Base-by-base conservation (phyloP, 2,329 filamentous ascomycete genomes). In the Fusarium nodosum region DNA sequence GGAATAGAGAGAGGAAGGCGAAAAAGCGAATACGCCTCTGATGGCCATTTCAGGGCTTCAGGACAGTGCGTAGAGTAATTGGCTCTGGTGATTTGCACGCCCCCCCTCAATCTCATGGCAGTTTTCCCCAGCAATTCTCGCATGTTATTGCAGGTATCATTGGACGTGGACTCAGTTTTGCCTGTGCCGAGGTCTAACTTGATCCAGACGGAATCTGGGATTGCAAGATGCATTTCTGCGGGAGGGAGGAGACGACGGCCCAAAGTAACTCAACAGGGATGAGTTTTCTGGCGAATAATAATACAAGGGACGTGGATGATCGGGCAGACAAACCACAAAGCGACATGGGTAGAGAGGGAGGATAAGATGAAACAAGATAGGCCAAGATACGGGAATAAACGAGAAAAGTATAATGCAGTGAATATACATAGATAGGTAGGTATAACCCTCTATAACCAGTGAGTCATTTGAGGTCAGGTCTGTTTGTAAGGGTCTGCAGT, bases 101-200 rank as follows among this genome's bases (percentile, higher is more conserved):
- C 65, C 64, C n/a, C 56, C 44, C 41, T 42, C 36, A 38, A n/a
- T 18, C 24, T 38, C 22, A 30, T 36, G 46, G 56, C 18, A 46
- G 20, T 31, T 26, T 36, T 55, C 36, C 7, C 16, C 22, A 34
- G 24, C 36, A 48, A 30, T 38, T 36, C 48, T 36, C 24, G 28
- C 31, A 22, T 33, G 31, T 30, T 50, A 39, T 56, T 41, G 63
- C 34, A 60, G 42, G 50, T 24, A 51, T 31, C 36, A 41, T 36
- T 22, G 45, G 52, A 62, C 42, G 57, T 67, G 64, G 51, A 54
- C 57, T 55, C n/a, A 22, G n/a, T 55, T 68, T 67, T 67, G 57
- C 52, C 51, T 67, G 44, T 36, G 22, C 59, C 52, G 36, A 46
- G 42, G 58, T 52, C 48, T 52, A 41, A 52, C 48, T 41, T 52